Conservation (phyloP, 2,329 filamentous ascomycete genomes). For the Aspergillus quadrilineatus region DNA sequence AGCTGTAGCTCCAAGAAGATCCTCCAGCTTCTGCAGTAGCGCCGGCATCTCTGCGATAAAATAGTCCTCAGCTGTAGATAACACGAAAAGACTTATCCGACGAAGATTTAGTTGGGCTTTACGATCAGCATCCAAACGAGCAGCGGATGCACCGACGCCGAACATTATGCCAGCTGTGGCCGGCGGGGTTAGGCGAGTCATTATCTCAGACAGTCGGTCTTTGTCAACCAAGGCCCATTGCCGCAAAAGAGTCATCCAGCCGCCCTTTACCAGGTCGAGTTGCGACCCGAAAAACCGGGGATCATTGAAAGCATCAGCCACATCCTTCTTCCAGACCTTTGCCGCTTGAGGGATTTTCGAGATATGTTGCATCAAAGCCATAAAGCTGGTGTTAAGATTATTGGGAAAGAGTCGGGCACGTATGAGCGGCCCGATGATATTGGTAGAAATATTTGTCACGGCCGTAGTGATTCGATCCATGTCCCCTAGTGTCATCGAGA, state of each 20-base stretch:
- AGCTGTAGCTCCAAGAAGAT: slow-evolving; percentile 77
- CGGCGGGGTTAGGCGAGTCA: slow-evolving; percentile 76
- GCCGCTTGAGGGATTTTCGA: slow-evolving; percentile 75
- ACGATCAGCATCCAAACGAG: slow-evolving; percentile 89
- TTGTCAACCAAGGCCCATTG: slow-evolving; percentile 87
- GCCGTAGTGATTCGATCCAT: slow-evolving; percentile 78
- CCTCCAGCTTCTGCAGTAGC: slow-evolving; percentile 79
- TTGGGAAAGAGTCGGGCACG: slow-evolving; percentile 84
- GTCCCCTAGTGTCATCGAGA: slow-evolving; percentile 81
- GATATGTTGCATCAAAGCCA: slow-evolving; percentile 74
- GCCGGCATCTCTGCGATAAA: slow-evolving; percentile 73
- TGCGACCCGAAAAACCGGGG: slow-evolving; percentile 75
- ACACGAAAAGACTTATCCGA: slow-evolving; percentile 73
- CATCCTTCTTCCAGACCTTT: slow-evolving; percentile 90
- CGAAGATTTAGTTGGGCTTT: slow-evolving; percentile 88
- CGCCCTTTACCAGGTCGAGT: slow-evolving; percentile 62
- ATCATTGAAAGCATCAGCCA: slow-evolving; percentile 90
- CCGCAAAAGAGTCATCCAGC: slow-evolving; percentile 79
- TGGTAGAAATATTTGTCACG: slow-evolving; percentile 76
- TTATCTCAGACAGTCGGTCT: slow-evolving; percentile 77
- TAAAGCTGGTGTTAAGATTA: slow-evolving; percentile 69
- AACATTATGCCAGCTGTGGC: slow-evolving; percentile 96
- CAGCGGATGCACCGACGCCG: slow-evolving; percentile 92
- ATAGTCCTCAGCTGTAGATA: slow-evolving; percentile 73
- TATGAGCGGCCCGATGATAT: slow-evolving; percentile 76